Conservation (phyloP, 2,329 filamentous ascomycete genomes). For the Podosphaera xanthii region DNA sequence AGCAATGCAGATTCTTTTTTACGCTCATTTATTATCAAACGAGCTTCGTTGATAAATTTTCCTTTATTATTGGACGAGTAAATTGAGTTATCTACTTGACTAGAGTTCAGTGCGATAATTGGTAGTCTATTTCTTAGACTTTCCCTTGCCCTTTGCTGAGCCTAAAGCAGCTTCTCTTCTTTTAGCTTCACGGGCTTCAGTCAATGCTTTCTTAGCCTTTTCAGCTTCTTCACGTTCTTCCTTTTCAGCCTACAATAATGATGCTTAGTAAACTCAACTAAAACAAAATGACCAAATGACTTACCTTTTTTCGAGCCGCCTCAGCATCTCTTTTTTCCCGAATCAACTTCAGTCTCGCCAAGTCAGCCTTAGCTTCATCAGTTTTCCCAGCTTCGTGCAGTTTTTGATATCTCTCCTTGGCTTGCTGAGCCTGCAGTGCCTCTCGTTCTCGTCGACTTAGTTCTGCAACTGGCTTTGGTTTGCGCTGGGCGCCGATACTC, state of each 20-base stretch:
- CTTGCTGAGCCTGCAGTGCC: conserved; percentile 65
- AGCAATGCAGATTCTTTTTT: too few relatives aligned
- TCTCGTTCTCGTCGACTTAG: conserved; percentile 48
- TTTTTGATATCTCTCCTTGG: conserved; percentile 77
- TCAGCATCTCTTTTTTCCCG: conserved; percentile 72
- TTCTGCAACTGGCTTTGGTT: conserved; percentile 24
- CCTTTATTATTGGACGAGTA: too few relatives aligned
- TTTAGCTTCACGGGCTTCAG: conserved; percentile 23
- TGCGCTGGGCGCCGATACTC: conserved; percentile 21
- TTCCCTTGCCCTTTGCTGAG: conserved; percentile 10
- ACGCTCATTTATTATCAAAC: too few relatives aligned
- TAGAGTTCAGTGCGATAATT: neutral
- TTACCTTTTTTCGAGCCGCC: conserved; percentile 58
- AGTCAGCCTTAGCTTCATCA: conserved; percentile 74
- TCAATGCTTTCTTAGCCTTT: conserved; percentile 22
- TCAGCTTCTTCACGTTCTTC: conserved; percentile 19
- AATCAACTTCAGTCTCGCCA: conserved; percentile 63
- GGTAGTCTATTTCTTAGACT: conserved; percentile 4
- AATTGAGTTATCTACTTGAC: too few relatives aligned
- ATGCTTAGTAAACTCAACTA: conserved; percentile 5
- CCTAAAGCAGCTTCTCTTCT: conserved; percentile 17
- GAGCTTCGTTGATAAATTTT: too few relatives aligned
- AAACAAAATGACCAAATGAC: conserved; percentile 9
- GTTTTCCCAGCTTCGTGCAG: conserved; percentile 89
- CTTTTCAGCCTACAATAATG: conserved; percentile 17